A percentile compares a stretch with the other conserved stretches of the same genome.
Evolutionary conservation across 352 stramenopile species (phyloP).

Genomic region (Phytophthora litchii): DNA sequence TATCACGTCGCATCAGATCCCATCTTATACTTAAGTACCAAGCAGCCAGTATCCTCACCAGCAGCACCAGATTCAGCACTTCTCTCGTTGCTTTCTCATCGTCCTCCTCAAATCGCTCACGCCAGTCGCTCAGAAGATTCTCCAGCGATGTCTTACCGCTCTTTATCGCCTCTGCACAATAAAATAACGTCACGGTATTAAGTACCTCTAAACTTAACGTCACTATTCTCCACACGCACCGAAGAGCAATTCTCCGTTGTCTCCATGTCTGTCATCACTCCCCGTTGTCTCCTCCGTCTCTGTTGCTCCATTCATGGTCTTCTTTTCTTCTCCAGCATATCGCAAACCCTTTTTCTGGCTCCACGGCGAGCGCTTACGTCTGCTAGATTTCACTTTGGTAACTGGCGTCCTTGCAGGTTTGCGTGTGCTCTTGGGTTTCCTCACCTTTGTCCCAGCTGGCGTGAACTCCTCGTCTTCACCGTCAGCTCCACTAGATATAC

Average conservation of each 20-base stretch:
- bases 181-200: slow-evolving; percentile 4
- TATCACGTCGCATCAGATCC: slow-evolving; percentile 9
- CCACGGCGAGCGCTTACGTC: slow-evolving; percentile 41
- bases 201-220: neutral
- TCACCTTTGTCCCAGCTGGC: slow-evolving; percentile 22
- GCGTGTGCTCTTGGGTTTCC: slow-evolving; percentile 18
- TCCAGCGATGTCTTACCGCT: slow-evolving; percentile 56
- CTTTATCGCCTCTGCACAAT: slow-evolving; percentile 57
- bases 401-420: slow-evolving; percentile 24
- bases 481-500: slow-evolving; percentile 14
- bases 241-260: slow-evolving; percentile 34
- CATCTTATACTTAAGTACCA: slow-evolving; percentile 26
- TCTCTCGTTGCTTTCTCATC: slow-evolving; percentile 59
- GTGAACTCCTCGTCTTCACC: slow-evolving; percentile 46
- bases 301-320: slow-evolving; percentile 8
- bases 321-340: slow-evolving; percentile 5
- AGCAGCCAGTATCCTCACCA: slow-evolving; percentile 33
- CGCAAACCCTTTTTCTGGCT: slow-evolving; percentile 31
- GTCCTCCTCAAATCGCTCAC: slow-evolving; percentile 72
- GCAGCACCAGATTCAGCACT: slow-evolving; percentile 80
- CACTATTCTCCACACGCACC: slow-evolving; percentile 19
- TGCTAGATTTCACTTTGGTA: slow-evolving; percentile 17
- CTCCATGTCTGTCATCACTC: slow-evolving; percentile 12
- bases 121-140: slow-evolving; percentile 67
- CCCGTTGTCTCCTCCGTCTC: slow-evolving; percentile 7